These are phyloP conservation scores for Amylostereum areolatum DNA, from an alignment of 1,284 basidiomycete species.

Conservation along the genomic window DNA sequence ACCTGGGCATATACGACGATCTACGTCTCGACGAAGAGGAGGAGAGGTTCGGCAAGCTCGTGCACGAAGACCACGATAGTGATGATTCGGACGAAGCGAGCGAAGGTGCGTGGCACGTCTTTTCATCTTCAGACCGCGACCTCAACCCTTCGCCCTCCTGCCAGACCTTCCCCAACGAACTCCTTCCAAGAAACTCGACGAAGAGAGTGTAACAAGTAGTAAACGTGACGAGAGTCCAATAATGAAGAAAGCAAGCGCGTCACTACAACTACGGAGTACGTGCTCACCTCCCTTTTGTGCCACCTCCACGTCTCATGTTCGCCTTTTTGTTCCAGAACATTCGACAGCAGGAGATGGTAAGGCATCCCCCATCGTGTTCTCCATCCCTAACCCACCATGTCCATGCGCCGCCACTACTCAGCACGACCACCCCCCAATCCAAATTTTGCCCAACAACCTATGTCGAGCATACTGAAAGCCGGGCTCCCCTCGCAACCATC, in stretches of 20 bases:
- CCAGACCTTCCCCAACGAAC: conserved; percentile 60
- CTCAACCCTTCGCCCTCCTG: conserved; percentile 7
- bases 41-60: conserved; percentile 75
- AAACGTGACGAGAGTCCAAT: conserved; percentile 75
- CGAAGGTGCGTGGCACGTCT: conserved; percentile 49
- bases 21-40: conserved; percentile 97
- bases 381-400: conserved; percentile 9
- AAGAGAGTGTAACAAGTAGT: conserved; percentile 63
- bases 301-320: not conserved
- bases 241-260: conserved; percentile 63
- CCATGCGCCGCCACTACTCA: conserved; percentile 9
- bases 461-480: conserved; percentile 75
- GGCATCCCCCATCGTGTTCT: conserved; percentile 12
- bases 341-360: conserved; percentile 43
- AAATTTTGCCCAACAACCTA: conserved; percentile 76
- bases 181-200: conserved; percentile 68
- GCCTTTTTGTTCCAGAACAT: conserved; percentile 28
- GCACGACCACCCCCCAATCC: conserved; percentile 71
- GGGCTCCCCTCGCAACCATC: conserved; percentile 50
- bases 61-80: conserved; percentile 63
- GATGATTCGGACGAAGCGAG: conserved; percentile 68
- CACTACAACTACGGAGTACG: conserved; percentile 64
- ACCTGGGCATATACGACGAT: conserved; percentile 97
- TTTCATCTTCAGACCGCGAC: not conserved
- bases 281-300: conserved; percentile 8